phyloP scores from a whole-genome alignment of 495 filamentous ascomycete species.

The Peziza echinospora region DNA sequence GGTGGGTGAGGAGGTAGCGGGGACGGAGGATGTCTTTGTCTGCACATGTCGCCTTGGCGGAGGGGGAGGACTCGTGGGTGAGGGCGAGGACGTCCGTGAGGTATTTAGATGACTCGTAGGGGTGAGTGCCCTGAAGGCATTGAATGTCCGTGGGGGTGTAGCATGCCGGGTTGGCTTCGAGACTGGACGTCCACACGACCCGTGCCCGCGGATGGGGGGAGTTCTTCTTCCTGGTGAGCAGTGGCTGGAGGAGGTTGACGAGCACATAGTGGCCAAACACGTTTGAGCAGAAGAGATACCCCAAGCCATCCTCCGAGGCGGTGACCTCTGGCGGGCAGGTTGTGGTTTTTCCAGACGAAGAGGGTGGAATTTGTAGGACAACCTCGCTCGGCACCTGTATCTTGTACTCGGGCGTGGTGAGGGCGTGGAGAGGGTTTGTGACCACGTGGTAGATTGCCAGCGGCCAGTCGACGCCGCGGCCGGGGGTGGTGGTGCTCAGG shows the following conservation, averaged over 20 bases:
- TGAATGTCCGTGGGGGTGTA: conserved; percentile 56
- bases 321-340: not conserved
- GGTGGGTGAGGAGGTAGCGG: conserved; percentile 57
- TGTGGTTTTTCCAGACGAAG: not conserved
- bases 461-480: conserved; percentile 57
- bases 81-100: conserved; percentile 65
- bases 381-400: conserved; percentile 35
- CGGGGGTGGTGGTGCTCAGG: conserved; percentile 37
- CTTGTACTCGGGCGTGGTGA: conserved; percentile 68
- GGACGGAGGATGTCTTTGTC: conserved; percentile 20
- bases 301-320: conserved; percentile 24
- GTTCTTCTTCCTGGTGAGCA: conserved; percentile 35
- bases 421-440: conserved; percentile 40
- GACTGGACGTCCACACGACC: conserved; percentile 65
- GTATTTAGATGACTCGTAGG: conserved; percentile 74
- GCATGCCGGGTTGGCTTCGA: conserved; percentile 39
- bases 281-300: conserved; percentile 71
- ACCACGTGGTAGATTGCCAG: conserved; percentile 35
- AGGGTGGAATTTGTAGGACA: conserved; percentile 23
- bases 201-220: conserved; percentile 36
- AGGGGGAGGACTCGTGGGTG: conserved; percentile 42
- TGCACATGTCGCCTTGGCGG: not conserved
- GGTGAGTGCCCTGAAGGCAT: conserved; percentile 32
- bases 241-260: conserved; percentile 49
- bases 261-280: conserved; percentile 92